These are phyloP conservation scores for Lentinula novae-zelandiae DNA, from an alignment of 1,284 basidiomycete species.

Conservation along the genomic window DNA sequence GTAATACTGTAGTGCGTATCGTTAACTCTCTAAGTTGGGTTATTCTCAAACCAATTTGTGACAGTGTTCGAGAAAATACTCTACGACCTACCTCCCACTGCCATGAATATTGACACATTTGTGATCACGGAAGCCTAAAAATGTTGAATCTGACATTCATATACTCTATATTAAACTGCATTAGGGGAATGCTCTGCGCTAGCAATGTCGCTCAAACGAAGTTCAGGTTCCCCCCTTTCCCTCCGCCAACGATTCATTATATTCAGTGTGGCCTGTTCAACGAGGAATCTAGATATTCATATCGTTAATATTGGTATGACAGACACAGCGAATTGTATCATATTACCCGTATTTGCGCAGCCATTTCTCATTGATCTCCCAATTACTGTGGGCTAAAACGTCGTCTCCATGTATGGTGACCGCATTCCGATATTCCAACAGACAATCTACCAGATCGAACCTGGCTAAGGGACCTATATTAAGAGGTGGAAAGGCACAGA, in stretches of 20 bases:
- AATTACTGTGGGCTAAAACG: constrained; percentile 81
- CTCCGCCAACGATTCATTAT: constrained; percentile 75
- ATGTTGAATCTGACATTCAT: background rate
- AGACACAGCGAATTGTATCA: constrained; percentile 17
- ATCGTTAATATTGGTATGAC: background rate
- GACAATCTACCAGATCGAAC: constrained; percentile 72
- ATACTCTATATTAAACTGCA: constrained; percentile 15
- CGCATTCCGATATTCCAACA: constrained; percentile 63
- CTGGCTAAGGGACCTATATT: constrained; percentile 46
- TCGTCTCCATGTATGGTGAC: constrained; percentile 85
- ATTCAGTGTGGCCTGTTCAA: constrained; percentile 60
- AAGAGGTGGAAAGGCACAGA: constrained; percentile 16
- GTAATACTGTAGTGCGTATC: constrained; percentile 38
- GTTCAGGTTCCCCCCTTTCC: constrained; percentile 67
- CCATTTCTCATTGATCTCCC: constrained; percentile 85
- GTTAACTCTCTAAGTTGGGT: background rate
- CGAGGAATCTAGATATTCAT: constrained; percentile 51
- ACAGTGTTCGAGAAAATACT: background rate
- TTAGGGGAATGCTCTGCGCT: constrained; percentile 38
- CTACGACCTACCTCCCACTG: background rate
- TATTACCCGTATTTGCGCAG: constrained; percentile 74
- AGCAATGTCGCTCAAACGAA: constrained; percentile 53
- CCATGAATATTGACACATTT: background rate
- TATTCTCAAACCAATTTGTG: background rate
- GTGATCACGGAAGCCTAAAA: background rate